Evolutionary conservation across 2,329 filamentous ascomycete genomes (phyloP), one percentile per base, ranked within the genome.

Genomic region (Penicillium freii): DNA sequence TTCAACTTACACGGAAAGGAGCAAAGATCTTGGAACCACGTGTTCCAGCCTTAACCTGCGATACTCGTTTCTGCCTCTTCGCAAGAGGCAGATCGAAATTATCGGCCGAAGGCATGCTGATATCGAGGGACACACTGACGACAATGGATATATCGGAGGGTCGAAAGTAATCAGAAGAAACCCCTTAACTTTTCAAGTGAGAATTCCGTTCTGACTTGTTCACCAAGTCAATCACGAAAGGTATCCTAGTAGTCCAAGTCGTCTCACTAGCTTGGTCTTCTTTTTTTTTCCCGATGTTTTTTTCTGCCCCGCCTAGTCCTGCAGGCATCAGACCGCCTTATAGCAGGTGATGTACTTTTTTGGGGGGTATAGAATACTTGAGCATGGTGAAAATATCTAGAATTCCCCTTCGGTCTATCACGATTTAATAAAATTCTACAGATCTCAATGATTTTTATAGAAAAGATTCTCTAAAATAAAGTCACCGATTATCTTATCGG

Each of bases 21-120:
- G 92, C 90, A 80, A 99, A 97, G 65, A 97, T 91, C 71, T 86
- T 85, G 11, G 92, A 95, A 55, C 83, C 82, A 68, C 44, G 80
- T 69, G 44, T 75, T 64, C 68, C 74, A 59, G 76, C 77, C 55
- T 72, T 67, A 56, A 70, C 75, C 61, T 79, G 76, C 36, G 50
- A 64, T 13, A 56, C 54, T 38, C 86, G 78, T 78, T 88, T 92
- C 75, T 91, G 89, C 62, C 92, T 87, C 80, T 97, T 97, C 58
- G 82, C 82, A 65, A 88, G 76, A 53, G 87, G 89, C 58, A 81
- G 78, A 66, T 86, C 84, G 64, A 80, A 78, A 55, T 83, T 81
- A 49, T 82, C 82, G 54, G 72, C 69, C 57, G 72, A 46, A 62
- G 80, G 77, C 81, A 84, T 84, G 43, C 23, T 60, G 52, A 47